Base-by-base conservation (phyloP, 2,329 filamentous ascomycete genomes). In the Diaporthe sp. region DNA sequence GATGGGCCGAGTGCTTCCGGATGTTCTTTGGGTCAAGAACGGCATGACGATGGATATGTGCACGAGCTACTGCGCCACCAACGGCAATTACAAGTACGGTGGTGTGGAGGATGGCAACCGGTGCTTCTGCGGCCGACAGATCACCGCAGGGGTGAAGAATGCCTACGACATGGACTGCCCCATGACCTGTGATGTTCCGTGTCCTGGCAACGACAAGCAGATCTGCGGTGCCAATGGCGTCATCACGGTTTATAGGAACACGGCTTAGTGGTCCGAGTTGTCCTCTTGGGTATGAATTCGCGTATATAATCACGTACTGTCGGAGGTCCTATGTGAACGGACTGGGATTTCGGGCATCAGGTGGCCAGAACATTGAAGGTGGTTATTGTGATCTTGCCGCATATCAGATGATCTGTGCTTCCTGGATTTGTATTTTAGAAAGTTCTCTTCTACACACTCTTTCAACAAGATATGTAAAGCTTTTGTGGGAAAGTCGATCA, bases 161-260 rank as follows among this genome's bases (percentile, higher is more conserved):
- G 25, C 80, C 7, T 82, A 83, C 63, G 79, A 86, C 34, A 79
- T 83, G 67, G 85, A 85, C 9, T 87, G 86, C 79, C 79, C 78
- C 65, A 81, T 83, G 79, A 77, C 81, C 25, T 87, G 85, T 75
- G 78, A 61, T 5, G 42, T 42, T 8, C 58, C 37, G 2, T 61
- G 58, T 42, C 37, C 37, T 42, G 58, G 58, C 12, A 61, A 61
- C 13, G 58, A 61, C 12, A 61, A 61, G n/a, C 58, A 61, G n/a
- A 61, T 61, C 31, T 63, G 60, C 13, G 60, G 60, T 7, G 60
- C n/a, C 12, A 44, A 63, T n/a, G 39, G 60, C 25, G 60, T 63
- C 39, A 63, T 44, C 39, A 31, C 60, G 10, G 39, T 63, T 10
- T 63, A 44, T 22, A 63, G 17, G 2, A 44, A 63, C n/a, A 63